Conservation (phyloP, 2,329 filamentous ascomycete species). For the Cytospora paraplurivora region DNA sequence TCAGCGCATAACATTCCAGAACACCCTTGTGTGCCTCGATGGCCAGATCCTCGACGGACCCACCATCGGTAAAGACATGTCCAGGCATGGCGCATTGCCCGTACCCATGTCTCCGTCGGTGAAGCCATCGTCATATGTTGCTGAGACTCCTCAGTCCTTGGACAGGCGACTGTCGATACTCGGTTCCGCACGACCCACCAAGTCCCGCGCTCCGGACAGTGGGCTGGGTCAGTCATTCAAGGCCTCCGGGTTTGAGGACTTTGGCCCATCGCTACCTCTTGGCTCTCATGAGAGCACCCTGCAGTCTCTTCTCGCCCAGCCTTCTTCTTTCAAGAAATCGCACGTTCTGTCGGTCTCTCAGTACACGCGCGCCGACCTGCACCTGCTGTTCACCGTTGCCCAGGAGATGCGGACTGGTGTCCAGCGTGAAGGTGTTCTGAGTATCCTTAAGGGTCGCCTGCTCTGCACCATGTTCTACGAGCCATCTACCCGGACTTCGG, state of each 20-base stretch:
- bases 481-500: slow-evolving; percentile 91
- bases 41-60: slow-evolving; percentile 61
- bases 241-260: slow-evolving; percentile 44
- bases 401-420: slow-evolving; percentile 97
- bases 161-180: slow-evolving; percentile 40
- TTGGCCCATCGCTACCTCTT: slow-evolving; percentile 49
- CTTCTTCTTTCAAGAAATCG: slow-evolving; percentile 83
- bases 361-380: slow-evolving; percentile 84
- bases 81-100: slow-evolving; percentile 60
- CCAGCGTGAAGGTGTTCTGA: slow-evolving; percentile 85
- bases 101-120: slow-evolving; percentile 58
- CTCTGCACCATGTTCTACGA: slow-evolving; percentile 96
- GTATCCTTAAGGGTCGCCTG: slow-evolving; percentile 82
- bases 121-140: slow-evolving; percentile 47
- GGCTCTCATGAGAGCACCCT: slow-evolving; percentile 62
- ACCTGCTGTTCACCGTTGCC: slow-evolving; percentile 92
- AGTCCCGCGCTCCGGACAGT: slow-evolving; percentile 41
- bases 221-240: slow-evolving; percentile 36
- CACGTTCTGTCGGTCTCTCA: slow-evolving; percentile 92
- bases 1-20: slow-evolving; percentile 74
- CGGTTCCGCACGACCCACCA: slow-evolving; percentile 38
- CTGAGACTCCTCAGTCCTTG: slow-evolving; percentile 33
- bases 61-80: slow-evolving; percentile 73
- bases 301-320: slow-evolving; percentile 69
- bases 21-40: slow-evolving; percentile 74